phyloP scores from a whole-genome alignment of 148 eudicot species.

The Dianthus caryophyllus region DNA sequence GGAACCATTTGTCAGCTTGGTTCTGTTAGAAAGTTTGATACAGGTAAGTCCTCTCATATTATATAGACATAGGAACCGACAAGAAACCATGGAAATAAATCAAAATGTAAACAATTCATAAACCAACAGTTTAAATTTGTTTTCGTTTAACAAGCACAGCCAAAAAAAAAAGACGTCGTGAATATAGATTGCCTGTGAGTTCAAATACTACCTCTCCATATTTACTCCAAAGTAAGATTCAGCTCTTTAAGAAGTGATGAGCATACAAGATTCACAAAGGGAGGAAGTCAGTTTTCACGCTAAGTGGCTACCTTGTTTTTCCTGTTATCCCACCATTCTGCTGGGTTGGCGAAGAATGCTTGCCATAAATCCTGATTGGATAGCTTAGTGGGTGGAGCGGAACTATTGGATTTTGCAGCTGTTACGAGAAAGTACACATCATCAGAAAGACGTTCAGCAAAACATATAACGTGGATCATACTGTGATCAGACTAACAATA shows the following conservation, averaged over 20 bases:
- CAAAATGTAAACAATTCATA: neutral
- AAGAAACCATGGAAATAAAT: neutral
- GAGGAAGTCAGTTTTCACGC: neutral
- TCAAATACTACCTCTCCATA: neutral
- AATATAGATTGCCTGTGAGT: neutral
- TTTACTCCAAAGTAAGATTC: neutral
- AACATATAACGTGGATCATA: neutral
- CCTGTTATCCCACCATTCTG: constrained; percentile 98
- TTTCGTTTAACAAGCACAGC: neutral
- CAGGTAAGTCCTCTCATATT: too few species aligned
- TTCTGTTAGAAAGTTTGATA: neutral
- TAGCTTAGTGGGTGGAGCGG: constrained; percentile 38
- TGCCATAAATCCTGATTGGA: constrained; percentile 86
- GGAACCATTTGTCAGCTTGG: neutral
- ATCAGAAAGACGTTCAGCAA: neutral
- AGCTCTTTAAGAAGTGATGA: neutral
- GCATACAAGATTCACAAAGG: neutral
- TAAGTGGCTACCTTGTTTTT: constrained; percentile 62
- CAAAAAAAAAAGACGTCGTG: neutral
- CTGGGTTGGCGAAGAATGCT: constrained; percentile 89
- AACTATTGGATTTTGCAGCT: constrained; percentile 40
- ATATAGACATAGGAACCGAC: neutral
- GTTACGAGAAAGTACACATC: constrained; percentile 20
- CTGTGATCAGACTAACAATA: constrained; percentile 3
- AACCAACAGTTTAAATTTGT: neutral